Percentiles rank a stretch among this genome's conserved stretches.
Evolutionary conservation across 306 rosid species (phyloP).

Genomic region (Casuarina cunninghamiana): DNA sequence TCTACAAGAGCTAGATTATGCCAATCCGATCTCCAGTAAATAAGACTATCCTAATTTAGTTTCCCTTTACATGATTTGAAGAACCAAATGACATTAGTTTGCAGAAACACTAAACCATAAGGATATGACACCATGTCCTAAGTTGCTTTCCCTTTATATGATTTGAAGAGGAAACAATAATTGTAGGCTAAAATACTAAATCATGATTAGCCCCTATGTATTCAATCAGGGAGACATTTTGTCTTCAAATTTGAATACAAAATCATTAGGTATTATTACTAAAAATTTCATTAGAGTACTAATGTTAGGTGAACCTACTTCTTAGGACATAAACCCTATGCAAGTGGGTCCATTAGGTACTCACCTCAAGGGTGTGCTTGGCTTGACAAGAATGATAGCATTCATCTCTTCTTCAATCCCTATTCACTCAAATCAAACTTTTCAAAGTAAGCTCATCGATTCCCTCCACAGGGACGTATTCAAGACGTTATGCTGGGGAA

Average conservation of each 20-base stretch:
- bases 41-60: too few relatives aligned
- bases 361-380: conserved; percentile 34
- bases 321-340: conserved; percentile 37
- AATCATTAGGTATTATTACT: conserved; percentile 41
- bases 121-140: background rate
- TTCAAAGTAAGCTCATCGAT: conserved; percentile 45
- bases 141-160: background rate
- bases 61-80: too few relatives aligned
- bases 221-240: conserved; percentile 71
- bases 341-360: conserved; percentile 50
- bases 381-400: conserved; percentile 38
- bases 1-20: background rate
- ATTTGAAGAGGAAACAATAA: conserved; percentile 12
- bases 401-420: conserved; percentile 26
- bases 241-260: conserved; percentile 60
- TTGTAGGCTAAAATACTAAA: conserved; percentile 26
- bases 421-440: conserved; percentile 24
- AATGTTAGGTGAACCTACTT: conserved; percentile 64
- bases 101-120: too few relatives aligned
- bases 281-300: conserved; percentile 19
- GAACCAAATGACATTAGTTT: too few relatives aligned
- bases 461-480: conserved; percentile 38
- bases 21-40: too few relatives aligned
- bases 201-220: conserved; percentile 43
- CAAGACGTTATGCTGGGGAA: background rate